Conservation (phyloP, 2,329 filamentous ascomycete genomes). For the Alternaria arborescens region DNA sequence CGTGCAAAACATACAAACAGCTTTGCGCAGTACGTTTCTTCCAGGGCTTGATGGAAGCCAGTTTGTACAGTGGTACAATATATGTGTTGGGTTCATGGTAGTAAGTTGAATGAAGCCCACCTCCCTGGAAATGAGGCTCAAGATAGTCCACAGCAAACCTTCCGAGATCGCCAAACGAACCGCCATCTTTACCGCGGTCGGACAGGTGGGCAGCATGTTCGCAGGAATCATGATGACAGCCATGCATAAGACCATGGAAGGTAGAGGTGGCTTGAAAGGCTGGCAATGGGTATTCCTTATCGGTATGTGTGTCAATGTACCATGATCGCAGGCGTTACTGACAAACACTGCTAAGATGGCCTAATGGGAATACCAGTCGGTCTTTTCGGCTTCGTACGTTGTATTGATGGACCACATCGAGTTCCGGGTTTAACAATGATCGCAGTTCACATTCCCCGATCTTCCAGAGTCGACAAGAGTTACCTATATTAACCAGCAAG, state of each 20-base stretch:
- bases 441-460: conserved; percentile 32
- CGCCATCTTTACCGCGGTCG: conserved; percentile 36
- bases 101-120: conserved; percentile 22
- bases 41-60: conserved; percentile 33
- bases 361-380: conserved; percentile 35
- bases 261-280: conserved; percentile 24
- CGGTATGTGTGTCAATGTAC: conserved; percentile 12
- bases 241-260: conserved; percentile 35
- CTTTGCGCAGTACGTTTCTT: conserved; percentile 34
- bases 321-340: not conserved
- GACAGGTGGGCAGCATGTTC: conserved; percentile 38
- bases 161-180: conserved; percentile 36
- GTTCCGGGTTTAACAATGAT: not conserved
- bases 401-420: not conserved
- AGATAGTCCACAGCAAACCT: conserved; percentile 22
- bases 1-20: conserved; percentile 32
- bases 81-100: conserved; percentile 40
- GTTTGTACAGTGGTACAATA: conserved; percentile 32
- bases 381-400: conserved; percentile 31
- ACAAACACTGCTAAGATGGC: conserved; percentile 21
- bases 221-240: conserved; percentile 40
- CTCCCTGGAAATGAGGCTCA: not conserved
- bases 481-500: conserved; percentile 24
- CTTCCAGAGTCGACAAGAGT: conserved; percentile 27
- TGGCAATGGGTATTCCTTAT: conserved; percentile 42